Evolutionary conservation across 768 basidiomycete genomes (phyloP), one percentile per base, ranked within the genome.

Genomic region (Termitomyces sp.): DNA sequence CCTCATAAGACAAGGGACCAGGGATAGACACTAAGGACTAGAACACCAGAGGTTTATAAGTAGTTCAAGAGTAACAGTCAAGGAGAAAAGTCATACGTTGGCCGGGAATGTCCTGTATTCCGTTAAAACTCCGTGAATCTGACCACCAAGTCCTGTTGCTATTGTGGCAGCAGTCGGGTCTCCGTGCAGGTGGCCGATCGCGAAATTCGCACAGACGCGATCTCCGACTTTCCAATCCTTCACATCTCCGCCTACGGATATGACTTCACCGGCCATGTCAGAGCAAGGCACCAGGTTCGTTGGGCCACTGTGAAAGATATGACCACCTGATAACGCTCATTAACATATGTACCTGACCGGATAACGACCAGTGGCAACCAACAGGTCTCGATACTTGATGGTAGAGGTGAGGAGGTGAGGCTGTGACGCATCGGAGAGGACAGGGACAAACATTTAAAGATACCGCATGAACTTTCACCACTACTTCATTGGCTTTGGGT

Each of bases 231-330:
- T 77, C 82, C 81, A 85, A 5, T 65, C 69, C 28, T 68, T 78
- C 14, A 77, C 76, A 16, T 72, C 75, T 12, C 66, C 67, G 5
- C 76, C 76, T 11, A 82, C 63, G 1, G 78, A 73, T 32, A 83
- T 66, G 47, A 86, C 70, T 61, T 84, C 82, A 12, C 84, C 83
- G 17, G 83, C 80, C 68, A 78, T 75, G 61, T 86, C 83, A 0
- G 84, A 75, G 61, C 70, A 72, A 35, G 73, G 73, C 10, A 77
- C 70, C 0, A 72, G 62, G 50, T 73, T 61, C n/a, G 40, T 19
- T 5, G 63, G 48, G 10, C 54, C 49, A 7, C 64, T 64, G 23
- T 43, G 16, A 19, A 40, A 8, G 2, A 0, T n/a, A 51, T 52
- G 6, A 35, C 8, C 16, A 34, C 8, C 7, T 7, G 47, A 25